Conservation (phyloP, 768 basidiomycete species). For the Solioccasus polychromus region DNA sequence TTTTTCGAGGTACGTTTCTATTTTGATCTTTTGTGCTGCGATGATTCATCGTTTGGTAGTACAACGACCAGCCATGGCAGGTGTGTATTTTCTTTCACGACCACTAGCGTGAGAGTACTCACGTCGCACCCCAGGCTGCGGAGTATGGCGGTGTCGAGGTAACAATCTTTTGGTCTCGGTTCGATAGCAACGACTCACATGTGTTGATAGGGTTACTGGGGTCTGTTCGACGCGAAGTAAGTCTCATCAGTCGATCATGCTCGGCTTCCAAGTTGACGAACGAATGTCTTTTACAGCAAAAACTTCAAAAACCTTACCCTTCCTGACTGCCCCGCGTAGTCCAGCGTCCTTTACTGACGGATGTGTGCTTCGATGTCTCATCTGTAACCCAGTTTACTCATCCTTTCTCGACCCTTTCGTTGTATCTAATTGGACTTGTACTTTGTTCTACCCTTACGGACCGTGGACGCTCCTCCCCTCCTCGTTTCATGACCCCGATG, state of each 20-base stretch:
- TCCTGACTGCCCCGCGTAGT: slow-evolving; percentile 45
- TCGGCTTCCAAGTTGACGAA: slow-evolving; percentile 24
- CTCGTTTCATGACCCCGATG: neutral
- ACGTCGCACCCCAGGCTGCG: slow-evolving; percentile 38
- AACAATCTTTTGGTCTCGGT: slow-evolving; percentile 6
- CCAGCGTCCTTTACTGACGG: neutral
- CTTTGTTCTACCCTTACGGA: slow-evolving; percentile 7
- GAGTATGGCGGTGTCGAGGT: slow-evolving; percentile 80
- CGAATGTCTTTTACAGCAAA: slow-evolving; percentile 40
- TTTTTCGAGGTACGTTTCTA: slow-evolving; percentile 64
- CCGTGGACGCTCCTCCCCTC: neutral
- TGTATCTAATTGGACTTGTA: slow-evolving; percentile 24
- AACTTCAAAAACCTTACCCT: slow-evolving; percentile 71
- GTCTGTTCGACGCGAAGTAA: slow-evolving; percentile 59
- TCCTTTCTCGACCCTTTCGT: slow-evolving; percentile 1
- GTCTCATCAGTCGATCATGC: slow-evolving; percentile 12
- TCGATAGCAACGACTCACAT: slow-evolving; percentile 7
- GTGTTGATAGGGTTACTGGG: slow-evolving; percentile 51
- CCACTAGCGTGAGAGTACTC: slow-evolving; percentile 5
- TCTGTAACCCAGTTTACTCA: slow-evolving; percentile 6
- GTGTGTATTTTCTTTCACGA: slow-evolving; percentile 30
- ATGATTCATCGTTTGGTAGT: slow-evolving; percentile 35
- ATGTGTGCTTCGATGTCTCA: neutral
- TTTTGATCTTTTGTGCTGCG: neutral
- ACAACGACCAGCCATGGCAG: slow-evolving; percentile 83